Evolutionary conservation across 352 stramenopile species (phyloP).

Genomic region (Globisporangium recalcitrans): DNA sequence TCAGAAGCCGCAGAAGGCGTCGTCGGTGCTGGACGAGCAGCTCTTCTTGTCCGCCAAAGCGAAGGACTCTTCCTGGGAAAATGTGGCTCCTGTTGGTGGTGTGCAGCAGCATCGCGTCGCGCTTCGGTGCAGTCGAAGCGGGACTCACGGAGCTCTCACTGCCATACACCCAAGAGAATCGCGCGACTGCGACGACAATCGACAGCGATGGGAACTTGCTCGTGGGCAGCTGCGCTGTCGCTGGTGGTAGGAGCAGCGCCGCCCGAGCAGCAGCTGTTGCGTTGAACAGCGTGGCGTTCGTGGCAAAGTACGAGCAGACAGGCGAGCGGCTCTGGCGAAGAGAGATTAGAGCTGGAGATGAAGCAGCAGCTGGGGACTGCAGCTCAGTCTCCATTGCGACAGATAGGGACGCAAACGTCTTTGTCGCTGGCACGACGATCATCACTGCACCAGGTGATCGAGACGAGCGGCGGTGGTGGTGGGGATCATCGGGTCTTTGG

Average conservation of each 20-base stretch:
- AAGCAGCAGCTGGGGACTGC: slow-evolving; percentile 1
- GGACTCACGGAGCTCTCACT: slow-evolving; percentile 7
- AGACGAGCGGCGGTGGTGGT: neutral
- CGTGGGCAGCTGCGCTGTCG: slow-evolving; percentile 2
- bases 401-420: slow-evolving; percentile 8
- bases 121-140: neutral
- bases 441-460: neutral
- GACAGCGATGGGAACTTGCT: slow-evolving; percentile 1
- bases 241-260: neutral
- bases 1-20: neutral
- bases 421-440: slow-evolving; percentile 2
- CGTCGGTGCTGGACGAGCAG: neutral
- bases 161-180: neutral
- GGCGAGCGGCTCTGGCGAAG: slow-evolving; percentile 14
- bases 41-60: neutral
- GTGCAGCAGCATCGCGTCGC: neutral
- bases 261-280: neutral
- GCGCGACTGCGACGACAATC: neutral
- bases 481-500: slow-evolving; percentile 20
- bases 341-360: neutral
- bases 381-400: neutral
- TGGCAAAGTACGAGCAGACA: slow-evolving; percentile 12
- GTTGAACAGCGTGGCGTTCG: neutral
- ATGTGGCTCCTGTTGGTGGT: neutral
- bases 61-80: neutral